Conservation (phyloP, 164 flowering plant species). For the Liriodendron chinense region DNA sequence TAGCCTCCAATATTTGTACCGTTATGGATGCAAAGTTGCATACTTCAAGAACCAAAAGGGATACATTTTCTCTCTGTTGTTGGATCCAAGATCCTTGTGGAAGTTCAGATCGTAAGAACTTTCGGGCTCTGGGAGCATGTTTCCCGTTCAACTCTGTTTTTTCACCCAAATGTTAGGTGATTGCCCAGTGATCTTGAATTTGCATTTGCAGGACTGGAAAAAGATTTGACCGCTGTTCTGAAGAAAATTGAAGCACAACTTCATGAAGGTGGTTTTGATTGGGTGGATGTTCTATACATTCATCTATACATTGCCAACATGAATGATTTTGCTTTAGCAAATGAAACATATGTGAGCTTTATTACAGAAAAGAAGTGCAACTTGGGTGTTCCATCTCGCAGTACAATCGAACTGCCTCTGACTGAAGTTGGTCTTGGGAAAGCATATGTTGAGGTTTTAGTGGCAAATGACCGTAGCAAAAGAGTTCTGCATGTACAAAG, state of each 20-base stretch:
- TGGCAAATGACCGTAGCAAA: conserved; percentile 61
- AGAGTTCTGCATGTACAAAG: conserved; percentile 93
- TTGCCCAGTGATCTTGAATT: neutral
- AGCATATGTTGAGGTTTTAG: conserved; percentile 80
- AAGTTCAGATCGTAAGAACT: conserved; percentile 53
- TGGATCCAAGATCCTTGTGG: conserved; percentile 58
- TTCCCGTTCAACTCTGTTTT: neutral
- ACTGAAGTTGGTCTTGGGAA: conserved; percentile 54
- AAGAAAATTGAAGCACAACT: conserved; percentile 53
- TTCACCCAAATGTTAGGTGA: neutral
- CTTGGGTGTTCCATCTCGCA: conserved; percentile 95
- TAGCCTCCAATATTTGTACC: conserved; percentile 19
- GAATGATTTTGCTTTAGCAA: conserved; percentile 76
- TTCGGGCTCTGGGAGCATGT: neutral
- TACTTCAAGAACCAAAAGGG: conserved; percentile 47
- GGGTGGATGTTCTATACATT: conserved; percentile 80
- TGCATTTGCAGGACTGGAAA: conserved; percentile 48
- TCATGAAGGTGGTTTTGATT: conserved; percentile 44
- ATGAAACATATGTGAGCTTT: conserved; percentile 78
- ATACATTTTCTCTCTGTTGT: conserved; percentile 68
- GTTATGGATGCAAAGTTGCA: conserved; percentile 30
- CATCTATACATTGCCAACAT: conserved; percentile 87
- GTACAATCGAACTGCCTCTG: conserved; percentile 88
- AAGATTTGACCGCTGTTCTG: conserved; percentile 60
- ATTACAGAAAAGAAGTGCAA: conserved; percentile 85